Conservation (phyloP, 495 filamentous ascomycete species). For the Sordaria brevicollis region DNA sequence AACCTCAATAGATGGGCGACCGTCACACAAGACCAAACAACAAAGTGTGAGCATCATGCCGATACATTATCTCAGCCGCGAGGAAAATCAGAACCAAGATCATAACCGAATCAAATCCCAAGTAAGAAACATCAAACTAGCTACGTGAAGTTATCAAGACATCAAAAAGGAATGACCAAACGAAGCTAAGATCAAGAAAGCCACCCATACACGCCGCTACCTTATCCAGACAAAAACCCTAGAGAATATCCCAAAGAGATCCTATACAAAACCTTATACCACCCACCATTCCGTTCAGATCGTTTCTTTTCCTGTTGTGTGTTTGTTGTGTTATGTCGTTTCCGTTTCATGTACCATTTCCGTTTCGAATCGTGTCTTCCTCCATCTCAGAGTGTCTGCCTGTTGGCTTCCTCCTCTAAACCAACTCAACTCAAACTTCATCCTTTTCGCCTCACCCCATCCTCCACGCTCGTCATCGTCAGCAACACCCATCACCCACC, state of each 20-base stretch:
- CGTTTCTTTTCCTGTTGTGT: neutral
- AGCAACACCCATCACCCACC: neutral
- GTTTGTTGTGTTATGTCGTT: neutral
- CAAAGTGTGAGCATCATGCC: neutral
- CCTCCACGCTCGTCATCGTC: neutral
- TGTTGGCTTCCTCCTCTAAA: neutral
- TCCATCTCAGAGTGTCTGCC: neutral
- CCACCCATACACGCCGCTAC: neutral
- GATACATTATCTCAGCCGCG: too few relatives aligned
- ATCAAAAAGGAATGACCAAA: neutral
- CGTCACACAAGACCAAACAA: neutral
- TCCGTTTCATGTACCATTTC: neutral
- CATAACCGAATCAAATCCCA: neutral
- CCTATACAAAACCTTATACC: neutral
- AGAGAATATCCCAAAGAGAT: too few relatives aligned
- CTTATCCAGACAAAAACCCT: neutral
- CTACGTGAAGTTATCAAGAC: neutral
- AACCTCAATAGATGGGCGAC: too few relatives aligned
- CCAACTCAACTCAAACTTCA: neutral
- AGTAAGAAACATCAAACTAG: neutral
- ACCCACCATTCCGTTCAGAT: neutral
- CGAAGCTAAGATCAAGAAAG: neutral
- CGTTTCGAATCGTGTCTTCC: neutral
- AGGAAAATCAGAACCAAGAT: neutral
- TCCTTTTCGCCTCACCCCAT: neutral